These are phyloP conservation scores for Paraphoma chrysanthemicola DNA, from an alignment of 2,329 filamentous ascomycete genomes.

Conservation along the genomic window DNA sequence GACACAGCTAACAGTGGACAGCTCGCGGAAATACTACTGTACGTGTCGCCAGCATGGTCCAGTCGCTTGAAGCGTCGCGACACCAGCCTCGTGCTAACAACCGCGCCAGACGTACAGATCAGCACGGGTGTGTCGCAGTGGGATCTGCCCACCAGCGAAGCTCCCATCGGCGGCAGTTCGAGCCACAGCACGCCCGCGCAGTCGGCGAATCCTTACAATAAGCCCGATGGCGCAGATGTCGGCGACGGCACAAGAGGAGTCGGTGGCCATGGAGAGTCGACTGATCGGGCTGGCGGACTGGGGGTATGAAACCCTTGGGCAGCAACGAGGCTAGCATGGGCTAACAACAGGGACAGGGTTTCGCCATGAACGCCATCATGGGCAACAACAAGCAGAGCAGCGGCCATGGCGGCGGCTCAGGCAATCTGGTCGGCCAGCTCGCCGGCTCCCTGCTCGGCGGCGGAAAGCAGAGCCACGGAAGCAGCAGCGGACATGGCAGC, in stretches of 20 bases:
- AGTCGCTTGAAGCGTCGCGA: neutral
- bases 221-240: slow-evolving; percentile 49
- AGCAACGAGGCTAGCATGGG: slow-evolving; percentile 11
- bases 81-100: neutral
- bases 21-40: slow-evolving; percentile 51
- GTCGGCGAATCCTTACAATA: slow-evolving; percentile 68
- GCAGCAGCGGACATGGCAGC: slow-evolving; percentile 34
- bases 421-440: slow-evolving; percentile 60
- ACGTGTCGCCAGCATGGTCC: slow-evolving; percentile 8
- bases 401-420: slow-evolving; percentile 39
- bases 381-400: slow-evolving; percentile 43
- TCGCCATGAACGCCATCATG: slow-evolving; percentile 66
- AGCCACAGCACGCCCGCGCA: slow-evolving; percentile 52
- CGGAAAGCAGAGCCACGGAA: slow-evolving; percentile 43
- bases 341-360: slow-evolving; percentile 55
- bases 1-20: slow-evolving; percentile 33
- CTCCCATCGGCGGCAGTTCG: slow-evolving; percentile 67
- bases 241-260: slow-evolving; percentile 58
- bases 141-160: slow-evolving; percentile 73
- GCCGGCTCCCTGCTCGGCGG: slow-evolving; percentile 56
- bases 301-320: slow-evolving; percentile 60
- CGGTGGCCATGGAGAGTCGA: slow-evolving; percentile 11
- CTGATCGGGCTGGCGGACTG: slow-evolving; percentile 63
- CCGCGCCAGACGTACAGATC: slow-evolving; percentile 65
- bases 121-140: slow-evolving; percentile 76